Evolutionary conservation across 2,329 filamentous ascomycete genomes (phyloP).

Genomic region (Botrytis fragariae): DNA sequence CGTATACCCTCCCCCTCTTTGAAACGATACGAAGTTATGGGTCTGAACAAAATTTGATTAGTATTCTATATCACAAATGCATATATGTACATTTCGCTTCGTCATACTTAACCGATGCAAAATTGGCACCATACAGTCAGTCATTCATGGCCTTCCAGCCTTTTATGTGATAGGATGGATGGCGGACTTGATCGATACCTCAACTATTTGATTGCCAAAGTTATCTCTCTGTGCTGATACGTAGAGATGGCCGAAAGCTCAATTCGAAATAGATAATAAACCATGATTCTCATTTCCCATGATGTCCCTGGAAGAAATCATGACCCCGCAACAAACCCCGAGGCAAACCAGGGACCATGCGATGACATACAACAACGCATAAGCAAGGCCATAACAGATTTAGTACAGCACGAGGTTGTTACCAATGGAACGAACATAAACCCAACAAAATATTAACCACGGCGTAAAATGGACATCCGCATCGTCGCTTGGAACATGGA

Average conservation of each 20-base stretch:
- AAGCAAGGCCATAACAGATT: background rate
- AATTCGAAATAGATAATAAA: background rate
- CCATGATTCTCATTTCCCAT: background rate
- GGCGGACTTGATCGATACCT: background rate
- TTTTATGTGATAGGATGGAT: background rate
- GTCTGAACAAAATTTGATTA: conserved; percentile 2
- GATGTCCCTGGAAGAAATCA: background rate
- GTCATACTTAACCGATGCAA: background rate
- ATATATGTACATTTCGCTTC: background rate
- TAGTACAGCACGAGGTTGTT: background rate
- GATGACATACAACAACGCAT: background rate
- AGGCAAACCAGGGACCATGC: background rate
- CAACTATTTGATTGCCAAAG: background rate
- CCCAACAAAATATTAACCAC: background rate
- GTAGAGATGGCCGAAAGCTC: background rate
- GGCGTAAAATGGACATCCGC: background rate
- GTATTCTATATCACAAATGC: conserved; percentile 1
- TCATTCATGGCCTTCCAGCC: background rate
- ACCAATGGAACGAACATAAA: background rate
- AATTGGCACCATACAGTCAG: background rate
- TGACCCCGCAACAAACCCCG: background rate
- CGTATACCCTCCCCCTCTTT: conserved; percentile 16
- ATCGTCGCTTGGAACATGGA: background rate
- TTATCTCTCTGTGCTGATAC: background rate
- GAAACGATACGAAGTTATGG: conserved; percentile 4